A percentile compares a stretch with the other conserved stretches of the same genome.
These are phyloP conservation scores for Blastocystis sp. DNA, from an alignment of 352 stramenopile species.

Conservation along the genomic window DNA sequence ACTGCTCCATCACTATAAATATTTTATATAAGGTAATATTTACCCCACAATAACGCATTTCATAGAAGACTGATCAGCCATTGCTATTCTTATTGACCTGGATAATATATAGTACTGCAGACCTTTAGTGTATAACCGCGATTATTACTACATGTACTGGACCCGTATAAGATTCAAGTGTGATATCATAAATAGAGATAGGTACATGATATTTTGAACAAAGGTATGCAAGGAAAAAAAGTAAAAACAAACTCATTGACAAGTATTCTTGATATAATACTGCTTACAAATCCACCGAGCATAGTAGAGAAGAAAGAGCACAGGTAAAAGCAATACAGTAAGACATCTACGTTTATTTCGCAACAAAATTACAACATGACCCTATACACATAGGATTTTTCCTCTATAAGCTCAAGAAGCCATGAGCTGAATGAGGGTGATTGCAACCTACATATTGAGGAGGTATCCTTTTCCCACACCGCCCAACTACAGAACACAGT, in stretches of 20 bases:
- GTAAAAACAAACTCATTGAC: no score
- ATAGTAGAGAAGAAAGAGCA: not conserved
- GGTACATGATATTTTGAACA: no score
- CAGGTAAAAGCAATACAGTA: not conserved
- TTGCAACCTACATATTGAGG: not conserved
- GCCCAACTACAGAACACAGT: not conserved
- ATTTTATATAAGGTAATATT: not conserved
- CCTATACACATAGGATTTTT: not conserved
- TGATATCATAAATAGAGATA: no score
- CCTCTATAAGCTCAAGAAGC: not conserved
- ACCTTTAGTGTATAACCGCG: not conserved
- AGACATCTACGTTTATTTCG: not conserved
- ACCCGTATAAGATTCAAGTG: no score
- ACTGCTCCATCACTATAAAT: constrained; percentile 81
- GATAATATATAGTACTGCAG: not conserved
- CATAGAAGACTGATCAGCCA: constrained; percentile 1
- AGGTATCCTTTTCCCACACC: not conserved
- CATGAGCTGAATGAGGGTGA: not conserved
- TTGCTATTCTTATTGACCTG: not conserved
- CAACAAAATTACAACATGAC: not conserved
- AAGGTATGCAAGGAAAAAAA: no score
- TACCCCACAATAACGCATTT: constrained; percentile 60
- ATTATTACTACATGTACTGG: not conserved
- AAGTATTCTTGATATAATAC: not conserved
- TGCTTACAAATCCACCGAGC: not conserved